phyloP scores from a whole-genome alignment of 2,329 filamentous ascomycete genomes.

The Septoria petroselini region DNA sequence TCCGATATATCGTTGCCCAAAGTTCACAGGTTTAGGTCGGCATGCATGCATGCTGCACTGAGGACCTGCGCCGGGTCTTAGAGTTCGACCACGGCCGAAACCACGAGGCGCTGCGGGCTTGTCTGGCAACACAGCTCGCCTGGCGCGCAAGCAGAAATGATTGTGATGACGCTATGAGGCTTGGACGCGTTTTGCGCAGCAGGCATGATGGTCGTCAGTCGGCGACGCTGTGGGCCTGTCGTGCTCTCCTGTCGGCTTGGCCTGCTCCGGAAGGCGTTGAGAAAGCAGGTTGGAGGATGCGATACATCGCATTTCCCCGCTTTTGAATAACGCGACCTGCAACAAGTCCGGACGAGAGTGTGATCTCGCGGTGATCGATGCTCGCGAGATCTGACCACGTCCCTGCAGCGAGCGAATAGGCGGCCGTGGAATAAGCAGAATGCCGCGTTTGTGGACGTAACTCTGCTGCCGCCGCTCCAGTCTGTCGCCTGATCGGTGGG shows the following conservation, averaged over 20 bases:
- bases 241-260: constrained; percentile 1
- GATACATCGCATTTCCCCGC: not conserved
- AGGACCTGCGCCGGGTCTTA: too few species aligned
- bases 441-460: not conserved
- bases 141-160: not conserved
- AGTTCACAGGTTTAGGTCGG: too few species aligned
- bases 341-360: constrained; percentile 1
- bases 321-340: not conserved
- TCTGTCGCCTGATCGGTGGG: too few species aligned
- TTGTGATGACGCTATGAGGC: constrained; percentile 1
- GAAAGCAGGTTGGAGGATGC: constrained; percentile 3
- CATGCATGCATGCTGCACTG: too few species aligned
- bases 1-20: too few species aligned
- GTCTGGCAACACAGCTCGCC: not conserved
- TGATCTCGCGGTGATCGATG: constrained; percentile 4
- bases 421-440: constrained; percentile 2
- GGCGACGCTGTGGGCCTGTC: constrained; percentile 7
- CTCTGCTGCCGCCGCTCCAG: not conserved
- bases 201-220: constrained; percentile 7
- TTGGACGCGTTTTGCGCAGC: not conserved
- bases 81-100: not conserved
- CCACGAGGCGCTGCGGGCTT: constrained; percentile 14
- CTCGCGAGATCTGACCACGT: not conserved
- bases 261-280: constrained; percentile 12
- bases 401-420: constrained; percentile 2